Conservation (phyloP, 2,329 filamentous ascomycete genomes). For the Phialophora expanda region DNA sequence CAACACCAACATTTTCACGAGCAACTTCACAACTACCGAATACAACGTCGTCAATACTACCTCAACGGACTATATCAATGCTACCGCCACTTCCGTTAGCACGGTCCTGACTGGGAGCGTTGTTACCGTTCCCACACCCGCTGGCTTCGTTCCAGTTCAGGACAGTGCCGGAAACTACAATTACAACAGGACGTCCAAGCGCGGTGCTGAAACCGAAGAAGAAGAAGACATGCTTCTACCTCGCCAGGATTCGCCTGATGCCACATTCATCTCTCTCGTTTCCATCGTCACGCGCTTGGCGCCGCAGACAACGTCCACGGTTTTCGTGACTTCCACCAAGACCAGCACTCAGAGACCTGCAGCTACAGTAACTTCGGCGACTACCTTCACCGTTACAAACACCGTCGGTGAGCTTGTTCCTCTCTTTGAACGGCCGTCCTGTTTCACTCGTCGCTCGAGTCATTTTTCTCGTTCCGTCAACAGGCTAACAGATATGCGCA, state of each 20-base stretch:
- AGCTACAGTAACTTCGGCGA: conserved; percentile 1
- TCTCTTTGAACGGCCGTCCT: not conserved
- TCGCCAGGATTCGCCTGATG: conserved; percentile 4
- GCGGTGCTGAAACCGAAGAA: not conserved
- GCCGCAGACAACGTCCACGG: conserved; percentile 5
- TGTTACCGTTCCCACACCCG: conserved; percentile 1
- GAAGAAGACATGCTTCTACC: not conserved
- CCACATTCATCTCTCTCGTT: conserved; percentile 10
- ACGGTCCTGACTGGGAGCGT: not conserved
- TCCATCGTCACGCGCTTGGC: conserved; percentile 9
- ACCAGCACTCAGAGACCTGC: conserved; percentile 11
- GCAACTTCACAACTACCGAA: conserved; percentile 4
- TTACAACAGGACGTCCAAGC: conserved; percentile 1
- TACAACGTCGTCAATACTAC: conserved; percentile 1
- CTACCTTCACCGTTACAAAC: conserved; percentile 3
- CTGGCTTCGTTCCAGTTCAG: conserved; percentile 9
- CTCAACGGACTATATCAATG: conserved; percentile 1
- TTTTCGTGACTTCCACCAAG: conserved; percentile 3
- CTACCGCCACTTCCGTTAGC: not conserved
- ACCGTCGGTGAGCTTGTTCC: not conserved
- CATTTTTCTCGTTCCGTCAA: not conserved
- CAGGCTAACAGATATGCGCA: not conserved
- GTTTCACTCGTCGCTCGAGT: not conserved
- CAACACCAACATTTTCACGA: conserved; percentile 6
- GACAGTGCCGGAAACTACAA: conserved; percentile 7